Evolutionary conservation across 108 stramenopile species (phyloP).

Genomic region (Cyclotella choctawhatcheeana): DNA sequence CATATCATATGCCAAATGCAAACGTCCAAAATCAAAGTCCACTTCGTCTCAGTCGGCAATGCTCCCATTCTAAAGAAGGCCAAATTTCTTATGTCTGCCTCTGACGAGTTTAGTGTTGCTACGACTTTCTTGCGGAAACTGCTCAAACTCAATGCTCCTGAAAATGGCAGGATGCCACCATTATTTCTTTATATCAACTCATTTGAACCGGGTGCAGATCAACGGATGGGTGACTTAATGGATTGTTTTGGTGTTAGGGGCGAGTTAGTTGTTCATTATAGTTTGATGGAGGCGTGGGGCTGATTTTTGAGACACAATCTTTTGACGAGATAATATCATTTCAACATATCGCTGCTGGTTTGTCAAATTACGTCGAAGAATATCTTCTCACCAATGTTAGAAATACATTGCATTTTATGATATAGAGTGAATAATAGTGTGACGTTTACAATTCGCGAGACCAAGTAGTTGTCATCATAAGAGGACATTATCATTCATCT

Average conservation of each 20-base stretch:
- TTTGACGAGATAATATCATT: background rate
- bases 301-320: constrained; percentile 15
- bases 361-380: background rate
- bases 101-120: constrained; percentile 73
- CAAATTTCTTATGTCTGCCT: constrained; percentile 76
- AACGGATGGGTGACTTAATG: constrained; percentile 71
- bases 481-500: too few species aligned
- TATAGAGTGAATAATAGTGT: too few species aligned
- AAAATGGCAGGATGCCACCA: constrained; percentile 29
- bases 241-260: constrained; percentile 80
- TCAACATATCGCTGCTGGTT: background rate
- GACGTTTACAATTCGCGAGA: too few species aligned
- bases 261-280: constrained; percentile 87
- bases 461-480: too few species aligned
- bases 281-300: constrained; percentile 91
- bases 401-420: background rate
- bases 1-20: background rate
- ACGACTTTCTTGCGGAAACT: constrained; percentile 76
- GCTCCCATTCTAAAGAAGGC: constrained; percentile 88
- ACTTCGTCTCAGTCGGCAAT: constrained; percentile 84
- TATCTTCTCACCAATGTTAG: background rate
- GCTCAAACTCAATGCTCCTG: constrained; percentile 39
- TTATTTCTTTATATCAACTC: constrained; percentile 80
- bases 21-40: constrained; percentile 81
- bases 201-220: constrained; percentile 84